Evolutionary conservation across 2,329 filamentous ascomycete genomes (phyloP), one percentile per base, ranked within the genome.

Genomic region (Ophiostoma perfectum): DNA sequence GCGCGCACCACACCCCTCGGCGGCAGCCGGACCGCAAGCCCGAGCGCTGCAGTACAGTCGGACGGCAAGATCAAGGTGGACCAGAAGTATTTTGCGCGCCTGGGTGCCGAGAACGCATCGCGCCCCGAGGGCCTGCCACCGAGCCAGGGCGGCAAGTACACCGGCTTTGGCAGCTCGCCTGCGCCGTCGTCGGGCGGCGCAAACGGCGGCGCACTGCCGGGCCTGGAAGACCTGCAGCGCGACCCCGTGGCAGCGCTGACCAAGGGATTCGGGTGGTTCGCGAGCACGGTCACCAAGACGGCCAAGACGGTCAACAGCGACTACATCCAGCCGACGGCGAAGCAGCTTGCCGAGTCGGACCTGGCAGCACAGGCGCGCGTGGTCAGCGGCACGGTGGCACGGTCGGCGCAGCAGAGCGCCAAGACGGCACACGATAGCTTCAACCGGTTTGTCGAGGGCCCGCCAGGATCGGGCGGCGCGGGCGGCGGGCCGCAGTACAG

Each of bases 211-310:
- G 78, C 78, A 45, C 79, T 90, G 39, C 91, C 90, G 0, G 87
- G 87, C 12, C 81, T 95, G n/a, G 90, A 95, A 67, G 94, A 98
- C 67, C 86, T 98, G 75, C 92, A 97, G 78, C 91, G 89, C 76
- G 95, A 99, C 76, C 93, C 95, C 0, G 83, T 98, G 71, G 93
- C 87, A 0, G 93, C 94, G 16, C 79, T 99, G 73, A 92, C 88
- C 41, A 97, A 96, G 79, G 91, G 94, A 0, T 96, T 98, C 75
- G 94, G 94, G 8, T 98, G 95, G 93, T 92, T 98, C 75, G 86
- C 92, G 18, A 90, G 87, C 45, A 93, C 92, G 12, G 92, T 98
- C 58, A 88, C 88, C 39, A 97, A 95, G 83, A 91, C 91, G 72
- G 95, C 93, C 49, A 96, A 96, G 82, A 91, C 87, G 16, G 90